Evolutionary conservation across 2,329 filamentous ascomycete genomes (phyloP).

Genomic region (Diatrype stigma): DNA sequence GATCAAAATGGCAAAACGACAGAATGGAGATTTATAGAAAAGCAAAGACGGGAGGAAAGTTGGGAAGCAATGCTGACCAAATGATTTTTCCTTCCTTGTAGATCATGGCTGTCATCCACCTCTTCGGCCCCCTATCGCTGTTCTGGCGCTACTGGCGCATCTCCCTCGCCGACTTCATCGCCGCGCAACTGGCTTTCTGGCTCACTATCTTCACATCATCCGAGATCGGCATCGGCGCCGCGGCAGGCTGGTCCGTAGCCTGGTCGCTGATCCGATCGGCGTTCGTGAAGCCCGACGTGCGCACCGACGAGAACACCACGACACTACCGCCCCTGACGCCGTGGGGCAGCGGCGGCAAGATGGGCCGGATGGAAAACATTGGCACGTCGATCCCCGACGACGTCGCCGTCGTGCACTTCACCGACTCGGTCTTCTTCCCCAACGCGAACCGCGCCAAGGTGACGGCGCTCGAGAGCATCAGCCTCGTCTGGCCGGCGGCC

Average conservation of each 20-base stretch:
- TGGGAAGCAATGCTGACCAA: neutral
- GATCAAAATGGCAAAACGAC: no score
- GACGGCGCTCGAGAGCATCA: constrained; percentile 23
- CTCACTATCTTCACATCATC: constrained; percentile 58
- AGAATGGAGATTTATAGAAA: no score
- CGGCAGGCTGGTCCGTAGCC: constrained; percentile 60
- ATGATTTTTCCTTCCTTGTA: constrained; percentile 8
- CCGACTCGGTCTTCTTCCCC: constrained; percentile 56
- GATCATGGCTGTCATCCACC: constrained; percentile 60
- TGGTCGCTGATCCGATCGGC: constrained; percentile 57
- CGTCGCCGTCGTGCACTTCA: constrained; percentile 52
- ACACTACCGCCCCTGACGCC: constrained; percentile 14
- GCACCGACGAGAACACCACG: constrained; percentile 5
- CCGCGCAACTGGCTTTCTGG: constrained; percentile 61
- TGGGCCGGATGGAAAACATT: constrained; percentile 22
- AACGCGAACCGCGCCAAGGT: constrained; percentile 47
- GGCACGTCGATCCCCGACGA: constrained; percentile 36
- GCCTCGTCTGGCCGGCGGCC: constrained; percentile 25
- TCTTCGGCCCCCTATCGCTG: constrained; percentile 53
- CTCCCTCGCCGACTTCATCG: constrained; percentile 60
- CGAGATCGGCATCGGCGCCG: constrained; percentile 54
- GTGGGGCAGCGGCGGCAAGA: constrained; percentile 15
- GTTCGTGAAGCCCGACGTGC: constrained; percentile 33
- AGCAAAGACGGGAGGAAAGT: no score
- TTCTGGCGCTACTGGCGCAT: constrained; percentile 64